Evolutionary conservation across 768 basidiomycete species (phyloP).

Genomic region (Hygrocybe coccinea): DNA sequence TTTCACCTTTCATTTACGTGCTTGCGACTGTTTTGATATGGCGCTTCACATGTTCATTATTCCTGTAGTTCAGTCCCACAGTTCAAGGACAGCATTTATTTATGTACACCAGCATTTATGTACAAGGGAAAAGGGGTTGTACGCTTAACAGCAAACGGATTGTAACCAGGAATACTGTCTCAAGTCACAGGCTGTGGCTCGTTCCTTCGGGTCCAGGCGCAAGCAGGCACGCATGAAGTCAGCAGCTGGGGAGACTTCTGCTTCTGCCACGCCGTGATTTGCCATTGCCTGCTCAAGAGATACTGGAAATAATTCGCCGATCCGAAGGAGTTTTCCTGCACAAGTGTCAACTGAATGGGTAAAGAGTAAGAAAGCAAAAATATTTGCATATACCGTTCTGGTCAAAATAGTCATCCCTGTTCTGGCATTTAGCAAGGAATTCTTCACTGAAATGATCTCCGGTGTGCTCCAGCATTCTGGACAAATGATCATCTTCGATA

Average conservation of each 20-base stretch:
- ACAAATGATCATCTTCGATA: slow-evolving; percentile 26
- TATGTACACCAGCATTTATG: too few relatives aligned
- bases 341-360: background rate
- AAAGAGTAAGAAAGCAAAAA: background rate
- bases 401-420: slow-evolving; percentile 1
- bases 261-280: background rate
- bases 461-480: slow-evolving; percentile 28
- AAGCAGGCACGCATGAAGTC: background rate
- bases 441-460: slow-evolving; percentile 17
- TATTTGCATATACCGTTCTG: background rate
- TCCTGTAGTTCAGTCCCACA: too few relatives aligned
- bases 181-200: background rate
- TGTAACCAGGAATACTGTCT: background rate
- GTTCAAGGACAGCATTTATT: too few relatives aligned
- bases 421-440: slow-evolving; percentile 13
- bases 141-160: background rate
- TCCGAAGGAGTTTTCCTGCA: background rate
- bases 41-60: too few relatives aligned
- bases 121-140: too few relatives aligned
- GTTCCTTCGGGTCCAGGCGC: background rate
- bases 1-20: background rate
- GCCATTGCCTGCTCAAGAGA: background rate
- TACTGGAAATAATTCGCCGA: background rate
- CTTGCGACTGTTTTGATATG: too few relatives aligned
- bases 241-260: background rate